These are phyloP conservation scores for Auriscalpium vulgare DNA, from an alignment of 768 basidiomycete genomes.

Conservation along the genomic window DNA sequence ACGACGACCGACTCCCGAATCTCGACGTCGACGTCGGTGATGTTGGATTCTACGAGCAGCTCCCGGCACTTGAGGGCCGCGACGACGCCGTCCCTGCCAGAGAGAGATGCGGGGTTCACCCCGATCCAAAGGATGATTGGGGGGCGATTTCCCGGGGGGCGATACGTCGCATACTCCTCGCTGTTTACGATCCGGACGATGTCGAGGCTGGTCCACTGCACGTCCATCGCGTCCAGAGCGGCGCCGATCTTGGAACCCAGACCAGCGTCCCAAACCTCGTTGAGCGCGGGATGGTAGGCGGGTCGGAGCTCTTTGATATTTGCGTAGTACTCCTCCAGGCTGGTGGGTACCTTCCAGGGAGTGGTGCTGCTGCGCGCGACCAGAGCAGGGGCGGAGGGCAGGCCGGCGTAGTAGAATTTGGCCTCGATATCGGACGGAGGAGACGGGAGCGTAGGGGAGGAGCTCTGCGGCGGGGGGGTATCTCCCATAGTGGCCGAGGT, in stretches of 20 bases:
- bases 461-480: neutral
- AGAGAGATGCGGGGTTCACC: constrained; percentile 23
- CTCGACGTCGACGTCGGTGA: too few relatives aligned
- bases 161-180: constrained; percentile 10
- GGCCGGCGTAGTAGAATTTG: constrained; percentile 19
- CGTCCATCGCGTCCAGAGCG: constrained; percentile 8
- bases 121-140: constrained; percentile 27
- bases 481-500: too few relatives aligned
- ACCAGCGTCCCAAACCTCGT: constrained; percentile 10
- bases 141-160: constrained; percentile 5
- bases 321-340: neutral
- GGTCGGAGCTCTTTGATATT: neutral
- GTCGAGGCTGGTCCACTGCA: constrained; percentile 15
- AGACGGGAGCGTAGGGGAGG: neutral
- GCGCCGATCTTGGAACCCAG: constrained; percentile 4
- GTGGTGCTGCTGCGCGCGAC: neutral
- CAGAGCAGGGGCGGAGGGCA: constrained; percentile 10
- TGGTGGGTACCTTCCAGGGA: neutral
- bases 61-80: constrained; percentile 17
- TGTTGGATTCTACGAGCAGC: too few relatives aligned
- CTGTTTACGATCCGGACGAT: constrained; percentile 12
- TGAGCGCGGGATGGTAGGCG: constrained; percentile 18
- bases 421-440: constrained; percentile 16
- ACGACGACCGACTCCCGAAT: too few relatives aligned
- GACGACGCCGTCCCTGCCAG: constrained; percentile 19